Conservation (phyloP, 2,329 filamentous ascomycete genomes). For the Coniochaeta sp. region DNA sequence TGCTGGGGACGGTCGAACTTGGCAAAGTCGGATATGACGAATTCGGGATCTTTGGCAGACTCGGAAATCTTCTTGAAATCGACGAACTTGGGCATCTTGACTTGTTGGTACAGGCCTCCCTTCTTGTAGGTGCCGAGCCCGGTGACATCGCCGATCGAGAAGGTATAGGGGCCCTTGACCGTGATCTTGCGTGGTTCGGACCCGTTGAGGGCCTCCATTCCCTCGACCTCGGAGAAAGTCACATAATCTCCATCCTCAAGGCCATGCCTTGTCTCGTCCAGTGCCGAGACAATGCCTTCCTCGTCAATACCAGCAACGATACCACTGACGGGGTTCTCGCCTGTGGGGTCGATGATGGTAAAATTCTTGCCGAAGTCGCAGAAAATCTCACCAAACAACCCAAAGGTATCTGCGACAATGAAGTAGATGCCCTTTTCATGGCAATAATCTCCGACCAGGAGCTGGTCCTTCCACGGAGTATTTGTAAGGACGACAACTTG, state of each 20-base stretch:
- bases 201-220: slow-evolving; percentile 82
- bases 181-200: slow-evolving; percentile 82
- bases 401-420: slow-evolving; percentile 81
- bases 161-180: slow-evolving; percentile 94
- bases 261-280: slow-evolving; percentile 92
- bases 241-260: slow-evolving; percentile 95
- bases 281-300: slow-evolving; percentile 81
- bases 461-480: slow-evolving; percentile 71
- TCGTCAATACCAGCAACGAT: slow-evolving; percentile 88
- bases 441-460: slow-evolving; percentile 84
- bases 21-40: slow-evolving; percentile 89
- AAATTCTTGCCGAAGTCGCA: slow-evolving; percentile 97
- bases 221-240: slow-evolving; percentile 87
- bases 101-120: slow-evolving; percentile 86
- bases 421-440: slow-evolving; percentile 90
- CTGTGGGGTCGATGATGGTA: slow-evolving; percentile 80
- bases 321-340: slow-evolving; percentile 78
- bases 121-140: slow-evolving; percentile 79
- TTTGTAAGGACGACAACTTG: slow-evolving; percentile 90
- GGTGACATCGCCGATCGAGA: slow-evolving; percentile 91
- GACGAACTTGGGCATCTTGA: slow-evolving; percentile 95
- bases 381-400: slow-evolving; percentile 92
- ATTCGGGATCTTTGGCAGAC: slow-evolving; percentile 79
- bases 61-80: slow-evolving; percentile 77
- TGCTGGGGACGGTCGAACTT: slow-evolving; percentile 95